Percentiles rank a stretch among this genome's conserved stretches.
Conservation (phyloP, 768 basidiomycete species). For the Suillus spraguei region DNA sequence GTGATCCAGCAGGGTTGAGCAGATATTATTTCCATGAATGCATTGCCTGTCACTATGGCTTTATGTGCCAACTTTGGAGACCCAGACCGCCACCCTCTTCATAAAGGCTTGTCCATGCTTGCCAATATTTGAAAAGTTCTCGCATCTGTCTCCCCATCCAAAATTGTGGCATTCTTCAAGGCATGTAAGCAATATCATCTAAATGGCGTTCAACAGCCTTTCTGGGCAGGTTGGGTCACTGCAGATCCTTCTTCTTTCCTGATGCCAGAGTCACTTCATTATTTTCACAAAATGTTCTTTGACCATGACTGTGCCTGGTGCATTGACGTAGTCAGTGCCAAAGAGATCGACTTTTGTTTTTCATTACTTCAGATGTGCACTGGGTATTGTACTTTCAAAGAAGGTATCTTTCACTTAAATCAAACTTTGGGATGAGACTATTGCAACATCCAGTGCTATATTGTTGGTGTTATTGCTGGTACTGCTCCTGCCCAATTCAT, state of each 20-base stretch:
- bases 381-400: constrained; percentile 38
- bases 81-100: constrained; percentile 26
- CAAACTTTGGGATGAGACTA: constrained; percentile 44
- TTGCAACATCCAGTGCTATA: constrained; percentile 35
- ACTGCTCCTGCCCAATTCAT: constrained; percentile 33
- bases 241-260: constrained; percentile 38
- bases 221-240: constrained; percentile 40
- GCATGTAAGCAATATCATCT: background rate
- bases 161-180: constrained; percentile 13
- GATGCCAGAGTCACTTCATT: constrained; percentile 40
- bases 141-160: background rate
- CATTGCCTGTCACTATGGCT: constrained; percentile 35
- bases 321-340: constrained; percentile 28
- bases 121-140: constrained; percentile 15
- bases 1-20: constrained; percentile 23
- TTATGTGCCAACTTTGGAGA: constrained; percentile 33
- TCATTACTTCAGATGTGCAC: constrained; percentile 37
- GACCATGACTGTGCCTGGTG: constrained; percentile 45
- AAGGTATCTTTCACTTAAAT: constrained; percentile 43
- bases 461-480: constrained; percentile 39
- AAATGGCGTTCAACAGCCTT: constrained; percentile 22
- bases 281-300: constrained; percentile 41
- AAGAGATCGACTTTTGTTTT: constrained; percentile 41
- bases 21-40: constrained; percentile 22
- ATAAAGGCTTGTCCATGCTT: constrained; percentile 27